A percentile compares a stretch with the other conserved stretches of the same genome.
phyloP scores from a whole-genome alignment of 2,329 filamentous ascomycete species.

The Pyrenochaeta sp. region DNA sequence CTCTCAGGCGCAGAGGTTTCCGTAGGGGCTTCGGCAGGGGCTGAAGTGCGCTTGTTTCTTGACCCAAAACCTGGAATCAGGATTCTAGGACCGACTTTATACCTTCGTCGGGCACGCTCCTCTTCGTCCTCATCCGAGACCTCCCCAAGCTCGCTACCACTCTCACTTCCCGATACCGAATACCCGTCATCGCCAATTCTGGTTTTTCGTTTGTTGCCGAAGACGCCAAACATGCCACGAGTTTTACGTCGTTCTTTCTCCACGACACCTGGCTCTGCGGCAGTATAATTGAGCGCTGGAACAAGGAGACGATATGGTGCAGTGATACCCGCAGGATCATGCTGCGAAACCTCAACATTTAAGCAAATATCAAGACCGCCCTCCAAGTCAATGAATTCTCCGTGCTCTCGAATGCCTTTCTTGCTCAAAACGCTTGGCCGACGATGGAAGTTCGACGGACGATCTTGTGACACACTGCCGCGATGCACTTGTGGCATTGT shows the following conservation, averaged over 20 bases:
- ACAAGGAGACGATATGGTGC: conserved; percentile 86
- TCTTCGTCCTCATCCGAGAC: conserved; percentile 42
- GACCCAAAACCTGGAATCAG: conserved; percentile 38
- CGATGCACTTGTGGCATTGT: conserved; percentile 26
- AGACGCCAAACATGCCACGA: conserved; percentile 35
- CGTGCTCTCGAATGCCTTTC: conserved; percentile 44
- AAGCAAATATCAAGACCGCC: conserved; percentile 85
- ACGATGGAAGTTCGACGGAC: conserved; percentile 53
- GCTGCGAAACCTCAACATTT: conserved; percentile 86
- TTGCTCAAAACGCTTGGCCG: conserved; percentile 54
- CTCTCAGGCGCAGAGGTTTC: no score
- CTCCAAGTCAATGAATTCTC: conserved; percentile 72
- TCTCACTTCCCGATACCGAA: conserved; percentile 34
- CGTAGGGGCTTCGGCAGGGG: conserved; percentile 21
- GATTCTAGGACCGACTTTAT: conserved; percentile 44
- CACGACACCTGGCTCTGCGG: conserved; percentile 21
- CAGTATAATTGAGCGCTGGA: conserved; percentile 69
- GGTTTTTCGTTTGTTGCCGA: conserved; percentile 28
- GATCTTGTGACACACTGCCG: conserved; percentile 23
- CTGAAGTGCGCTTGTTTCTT: conserved; percentile 29
- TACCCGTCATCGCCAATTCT: conserved; percentile 45
- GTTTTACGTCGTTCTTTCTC: conserved; percentile 36
- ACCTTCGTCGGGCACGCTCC: conserved; percentile 39
- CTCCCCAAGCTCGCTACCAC: conserved; percentile 33
- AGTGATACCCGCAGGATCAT: conserved; percentile 87